Evolutionary conservation across 805 yeast species (phyloP), one percentile per base, ranked within the genome.

Genomic region (Cyberlindnera maritima): DNA sequence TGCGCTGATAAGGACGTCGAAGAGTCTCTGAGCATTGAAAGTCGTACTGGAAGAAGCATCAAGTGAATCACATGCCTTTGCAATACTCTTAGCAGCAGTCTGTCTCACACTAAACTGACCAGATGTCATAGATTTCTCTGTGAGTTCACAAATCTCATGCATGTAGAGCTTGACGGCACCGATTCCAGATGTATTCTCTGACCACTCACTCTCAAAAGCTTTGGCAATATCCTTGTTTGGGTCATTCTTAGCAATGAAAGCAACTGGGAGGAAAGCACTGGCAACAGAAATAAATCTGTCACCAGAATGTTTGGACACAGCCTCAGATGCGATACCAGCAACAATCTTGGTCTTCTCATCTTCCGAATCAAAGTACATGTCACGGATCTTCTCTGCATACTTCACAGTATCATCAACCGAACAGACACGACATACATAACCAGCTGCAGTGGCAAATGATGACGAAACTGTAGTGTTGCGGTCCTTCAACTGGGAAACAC

Each of bases 391-490:
- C 31, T 69, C 63, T 1, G 85, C 75, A 55, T 85, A 83, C 10
- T 74, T 72, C 4, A 76, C 68, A 14, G 83, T 75, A 2, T 77
- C 63, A 1, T 76, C 79, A 10, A 76, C 56, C 0, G 80, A 63
- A 0, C 88, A 76, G 23, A 85, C 67, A 41, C 90, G 80, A 54
- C 86, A 80, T 20, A 87, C 68, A 56, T 89, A 83, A 1, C 96
- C 98, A 9, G 85, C 79, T 1, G 96, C 80, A 5, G 81, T 72
- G 0, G 97, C 91, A 68, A 79, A 94, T 0, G 96, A 79, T 2
- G 81, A 71, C 0, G 88, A 74, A 5, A 92, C 81, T 0, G 95
- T 77, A 23, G 77, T 82, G 60, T 88, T 91, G 44, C 83, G 70
- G 59, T 88, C 95, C 32, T 71, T 73, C 44, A 88, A 63, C 58